phyloP scores from a whole-genome alignment of 2,329 filamentous ascomycete species.

The Chaetomiaceae sp. region DNA sequence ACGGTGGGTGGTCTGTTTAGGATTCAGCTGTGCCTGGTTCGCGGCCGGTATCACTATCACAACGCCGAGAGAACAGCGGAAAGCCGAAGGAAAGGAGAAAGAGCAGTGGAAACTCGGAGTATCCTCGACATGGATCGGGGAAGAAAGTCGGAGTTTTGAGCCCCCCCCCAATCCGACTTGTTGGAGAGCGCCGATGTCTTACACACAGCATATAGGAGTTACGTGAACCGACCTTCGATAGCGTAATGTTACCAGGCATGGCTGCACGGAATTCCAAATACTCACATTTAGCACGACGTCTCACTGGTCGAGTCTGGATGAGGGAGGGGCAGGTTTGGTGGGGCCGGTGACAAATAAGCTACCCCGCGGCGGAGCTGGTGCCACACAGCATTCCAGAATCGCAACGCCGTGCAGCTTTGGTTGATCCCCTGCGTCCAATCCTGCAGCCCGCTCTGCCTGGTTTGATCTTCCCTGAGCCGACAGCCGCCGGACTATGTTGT shows the following conservation, averaged over 20 bases:
- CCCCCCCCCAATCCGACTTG: background rate
- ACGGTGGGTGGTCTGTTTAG: too few relatives aligned
- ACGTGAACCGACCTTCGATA: too few relatives aligned
- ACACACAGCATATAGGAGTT: too few relatives aligned
- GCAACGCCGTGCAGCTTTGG: background rate
- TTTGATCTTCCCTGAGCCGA: conserved; percentile 5
- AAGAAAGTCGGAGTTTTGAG: background rate
- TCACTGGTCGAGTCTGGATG: background rate
- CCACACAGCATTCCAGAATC: background rate
- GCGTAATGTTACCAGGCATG: background rate
- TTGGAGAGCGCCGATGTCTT: too few relatives aligned
- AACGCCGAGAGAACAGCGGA: too few relatives aligned
- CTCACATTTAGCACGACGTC: background rate
- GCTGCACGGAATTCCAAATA: conserved; percentile 16
- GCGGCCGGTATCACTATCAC: too few relatives aligned
- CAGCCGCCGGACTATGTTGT: background rate
- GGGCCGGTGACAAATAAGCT: conserved; percentile 8
- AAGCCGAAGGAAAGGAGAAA: background rate
- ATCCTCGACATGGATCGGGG: background rate
- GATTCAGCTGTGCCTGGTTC: too few relatives aligned
- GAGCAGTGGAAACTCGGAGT: background rate
- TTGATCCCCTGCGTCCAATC: background rate
- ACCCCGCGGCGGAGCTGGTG: background rate
- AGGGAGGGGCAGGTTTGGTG: background rate
- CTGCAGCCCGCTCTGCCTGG: background rate